These are phyloP conservation scores for Kodamaea fungicola DNA, from an alignment of 1,139 yeast genomes.

Conservation along the genomic window DNA sequence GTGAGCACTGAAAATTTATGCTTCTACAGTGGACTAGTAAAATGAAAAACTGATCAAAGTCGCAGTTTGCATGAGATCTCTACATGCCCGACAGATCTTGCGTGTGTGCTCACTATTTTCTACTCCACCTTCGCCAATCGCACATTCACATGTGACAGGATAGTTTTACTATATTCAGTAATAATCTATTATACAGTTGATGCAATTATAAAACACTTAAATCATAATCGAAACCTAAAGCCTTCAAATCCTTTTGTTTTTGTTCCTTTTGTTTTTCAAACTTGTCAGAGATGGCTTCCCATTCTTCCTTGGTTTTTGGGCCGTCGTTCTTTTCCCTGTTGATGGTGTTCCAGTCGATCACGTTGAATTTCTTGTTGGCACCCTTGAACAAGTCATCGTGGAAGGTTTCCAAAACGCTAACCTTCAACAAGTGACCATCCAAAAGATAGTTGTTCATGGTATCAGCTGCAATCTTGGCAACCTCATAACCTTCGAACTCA, in stretches of 20 bases:
- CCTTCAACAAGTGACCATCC: slow-evolving; percentile 77
- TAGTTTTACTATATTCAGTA: slow-evolving; percentile 4
- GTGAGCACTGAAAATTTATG: too few species aligned
- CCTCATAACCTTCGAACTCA: slow-evolving; percentile 71
- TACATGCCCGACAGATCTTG: too few species aligned
- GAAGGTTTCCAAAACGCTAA: slow-evolving; percentile 52
- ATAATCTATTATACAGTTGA: slow-evolving; percentile 1
- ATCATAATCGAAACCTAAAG: slow-evolving; percentile 53
- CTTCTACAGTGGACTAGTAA: too few species aligned
- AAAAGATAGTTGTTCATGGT: slow-evolving; percentile 93
- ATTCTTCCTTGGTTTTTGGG: slow-evolving; percentile 54
- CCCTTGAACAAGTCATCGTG: slow-evolving; percentile 50
- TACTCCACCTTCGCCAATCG: too few species aligned
- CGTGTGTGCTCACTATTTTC: slow-evolving; percentile 1
- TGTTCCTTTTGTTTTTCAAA: slow-evolving; percentile 44
- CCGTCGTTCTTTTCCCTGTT: slow-evolving; percentile 54
- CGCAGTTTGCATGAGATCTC: too few species aligned
- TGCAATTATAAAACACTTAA: slow-evolving; percentile 13
- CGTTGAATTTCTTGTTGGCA: slow-evolving; percentile 51
- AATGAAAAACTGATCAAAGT: too few species aligned
- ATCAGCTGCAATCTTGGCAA: slow-evolving; percentile 86
- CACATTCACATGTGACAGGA: neutral
- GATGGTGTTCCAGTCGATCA: slow-evolving; percentile 61
- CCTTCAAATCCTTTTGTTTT: slow-evolving; percentile 46
- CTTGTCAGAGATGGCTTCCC: slow-evolving; percentile 46